phyloP scores from a whole-genome alignment of 129 eudicot species.

The Artemisia argyi region DNA sequence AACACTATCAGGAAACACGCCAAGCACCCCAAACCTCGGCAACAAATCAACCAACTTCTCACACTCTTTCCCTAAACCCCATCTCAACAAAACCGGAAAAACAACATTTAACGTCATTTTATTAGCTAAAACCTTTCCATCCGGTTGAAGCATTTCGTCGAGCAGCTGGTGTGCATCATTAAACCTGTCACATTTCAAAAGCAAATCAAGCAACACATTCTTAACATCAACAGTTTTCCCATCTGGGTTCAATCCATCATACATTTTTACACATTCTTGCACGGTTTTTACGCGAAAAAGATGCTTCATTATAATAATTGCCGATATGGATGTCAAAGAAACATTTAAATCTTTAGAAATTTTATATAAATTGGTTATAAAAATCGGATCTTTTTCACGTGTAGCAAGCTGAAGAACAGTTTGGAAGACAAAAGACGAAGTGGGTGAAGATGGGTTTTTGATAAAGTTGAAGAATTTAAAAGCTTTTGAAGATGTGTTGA shows the following conservation, averaged over 20 bases:
- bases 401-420: constrained; percentile 55
- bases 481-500: constrained; percentile 49
- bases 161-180: constrained; percentile 61
- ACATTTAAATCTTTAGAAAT: constrained; percentile 40
- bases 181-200: constrained; percentile 35
- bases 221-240: constrained; percentile 23
- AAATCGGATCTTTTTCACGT: constrained; percentile 31
- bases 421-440: constrained; percentile 42
- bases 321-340: constrained; percentile 43
- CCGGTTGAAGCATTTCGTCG: constrained; percentile 68
- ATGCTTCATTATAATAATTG: constrained; percentile 43
- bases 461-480: constrained; percentile 55
- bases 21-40: constrained; percentile 39
- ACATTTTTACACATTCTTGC: constrained; percentile 35
- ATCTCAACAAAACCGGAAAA: constrained; percentile 35
- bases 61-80: constrained; percentile 33
- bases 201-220: constrained; percentile 30
- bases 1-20: constrained; percentile 38
- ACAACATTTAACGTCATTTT: constrained; percentile 35
- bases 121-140: constrained; percentile 21
- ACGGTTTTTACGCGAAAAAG: constrained; percentile 42
- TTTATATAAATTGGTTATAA: constrained; percentile 31
- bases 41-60: constrained; percentile 47
- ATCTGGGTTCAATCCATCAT: constrained; percentile 41
- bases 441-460: neutral